Conservation (phyloP, 139 green algal genomes). For the Auxenochlorella pyrenoidosa region DNA sequence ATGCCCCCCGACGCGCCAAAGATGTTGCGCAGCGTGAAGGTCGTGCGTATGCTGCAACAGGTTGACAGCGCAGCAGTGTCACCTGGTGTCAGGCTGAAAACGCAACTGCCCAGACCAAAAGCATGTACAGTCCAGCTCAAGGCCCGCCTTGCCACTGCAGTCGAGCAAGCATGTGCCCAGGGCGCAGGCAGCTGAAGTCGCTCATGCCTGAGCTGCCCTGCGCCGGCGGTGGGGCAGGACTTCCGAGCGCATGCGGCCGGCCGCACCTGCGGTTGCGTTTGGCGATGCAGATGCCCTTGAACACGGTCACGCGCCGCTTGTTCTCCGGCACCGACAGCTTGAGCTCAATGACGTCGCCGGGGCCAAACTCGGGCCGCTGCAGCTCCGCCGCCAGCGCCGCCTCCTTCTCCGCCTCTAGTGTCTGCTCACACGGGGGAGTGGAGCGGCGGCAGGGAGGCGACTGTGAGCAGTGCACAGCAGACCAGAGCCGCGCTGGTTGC, state of each 20-base stretch:
- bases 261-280: constrained; percentile 35
- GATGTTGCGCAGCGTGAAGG: constrained; percentile 69
- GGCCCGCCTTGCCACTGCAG: too few relatives aligned
- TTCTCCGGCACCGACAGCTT: constrained; percentile 68
- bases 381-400: neutral
- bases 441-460: neutral
- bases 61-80: too few relatives aligned
- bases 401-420: constrained; percentile 56
- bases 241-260: too few relatives aligned
- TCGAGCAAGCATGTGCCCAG: too few relatives aligned
- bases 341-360: constrained; percentile 62
- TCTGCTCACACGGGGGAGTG: constrained; percentile 20
- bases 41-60: constrained; percentile 41
- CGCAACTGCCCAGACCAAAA: too few relatives aligned
- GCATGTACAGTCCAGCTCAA: too few relatives aligned
- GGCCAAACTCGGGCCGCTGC: constrained; percentile 52
- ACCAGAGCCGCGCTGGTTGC: too few relatives aligned
- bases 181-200: too few relatives aligned
- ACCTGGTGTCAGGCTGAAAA: too few relatives aligned
- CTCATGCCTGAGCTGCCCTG: too few relatives aligned
- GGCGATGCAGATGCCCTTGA: constrained; percentile 69
- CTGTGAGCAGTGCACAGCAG: too few relatives aligned
- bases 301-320: constrained; percentile 46
- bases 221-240: too few relatives aligned
- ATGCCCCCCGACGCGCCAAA: constrained; percentile 51